Evolutionary conservation across 2,329 filamentous ascomycete genomes (phyloP).

Genomic region (Hypoxylon rubiginosum): DNA sequence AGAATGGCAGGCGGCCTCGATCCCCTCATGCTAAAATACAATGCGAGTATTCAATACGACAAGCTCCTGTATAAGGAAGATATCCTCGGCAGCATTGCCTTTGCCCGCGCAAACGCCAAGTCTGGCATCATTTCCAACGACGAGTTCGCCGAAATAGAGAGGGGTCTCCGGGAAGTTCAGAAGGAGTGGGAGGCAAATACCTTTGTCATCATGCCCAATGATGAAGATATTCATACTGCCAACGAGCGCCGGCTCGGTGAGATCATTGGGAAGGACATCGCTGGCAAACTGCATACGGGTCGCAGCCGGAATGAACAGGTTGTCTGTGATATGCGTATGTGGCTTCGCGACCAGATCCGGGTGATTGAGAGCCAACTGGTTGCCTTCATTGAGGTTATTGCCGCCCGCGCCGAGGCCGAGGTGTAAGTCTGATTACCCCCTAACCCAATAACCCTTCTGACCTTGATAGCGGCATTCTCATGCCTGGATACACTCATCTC

Average conservation of each 20-base stretch:
- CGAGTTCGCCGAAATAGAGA: conserved; percentile 81
- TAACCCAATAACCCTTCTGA: background rate
- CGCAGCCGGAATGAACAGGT: conserved; percentile 93
- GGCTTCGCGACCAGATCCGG: conserved; percentile 81
- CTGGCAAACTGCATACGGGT: conserved; percentile 90
- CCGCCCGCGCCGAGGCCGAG: conserved; percentile 75
- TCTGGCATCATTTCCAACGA: conserved; percentile 78
- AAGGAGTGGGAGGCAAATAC: conserved; percentile 66
- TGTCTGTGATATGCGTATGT: conserved; percentile 90
- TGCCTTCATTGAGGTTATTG: conserved; percentile 77
- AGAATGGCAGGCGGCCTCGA: conserved; percentile 77
- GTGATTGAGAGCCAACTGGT: conserved; percentile 77
- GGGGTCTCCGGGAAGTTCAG: conserved; percentile 72
- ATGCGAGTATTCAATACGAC: conserved; percentile 84
- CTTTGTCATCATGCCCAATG: conserved; percentile 65
- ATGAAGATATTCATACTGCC: conserved; percentile 73
- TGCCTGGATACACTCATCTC: conserved; percentile 84
- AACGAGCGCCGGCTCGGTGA: conserved; percentile 82
- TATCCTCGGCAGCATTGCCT: conserved; percentile 84
- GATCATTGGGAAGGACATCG: conserved; percentile 86
- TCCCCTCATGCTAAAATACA: conserved; percentile 88
- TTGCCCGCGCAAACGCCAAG: conserved; percentile 83
- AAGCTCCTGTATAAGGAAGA: conserved; percentile 83
- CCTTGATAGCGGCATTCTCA: conserved; percentile 50
- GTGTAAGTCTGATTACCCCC: conserved; percentile 54